Percentiles rank a stretch among this genome's conserved stretches.
Evolutionary conservation across 768 basidiomycete genomes (phyloP).

Genomic region (Psilocybe cyanescens): DNA sequence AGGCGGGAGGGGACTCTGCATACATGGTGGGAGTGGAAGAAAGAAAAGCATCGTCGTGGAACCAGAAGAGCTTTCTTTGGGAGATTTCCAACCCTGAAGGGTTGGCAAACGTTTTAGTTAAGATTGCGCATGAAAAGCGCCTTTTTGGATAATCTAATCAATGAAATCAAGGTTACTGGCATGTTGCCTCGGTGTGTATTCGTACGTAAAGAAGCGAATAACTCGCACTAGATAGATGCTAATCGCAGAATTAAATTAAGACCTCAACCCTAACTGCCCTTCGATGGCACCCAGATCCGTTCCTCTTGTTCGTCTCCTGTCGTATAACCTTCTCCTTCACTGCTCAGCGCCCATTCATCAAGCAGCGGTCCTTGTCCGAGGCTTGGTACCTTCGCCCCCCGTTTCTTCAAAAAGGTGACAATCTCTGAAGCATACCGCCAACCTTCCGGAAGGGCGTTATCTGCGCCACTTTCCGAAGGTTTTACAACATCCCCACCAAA

Average conservation of each 20-base stretch:
- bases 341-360: constrained; percentile 77
- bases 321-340: constrained; percentile 55
- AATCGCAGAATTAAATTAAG: neutral
- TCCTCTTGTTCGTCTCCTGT: constrained; percentile 35
- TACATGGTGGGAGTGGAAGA: constrained; percentile 4
- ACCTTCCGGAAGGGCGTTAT: constrained; percentile 37
- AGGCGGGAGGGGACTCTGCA: neutral
- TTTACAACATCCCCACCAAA: constrained; percentile 48
- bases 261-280: neutral
- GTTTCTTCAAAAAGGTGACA: constrained; percentile 63
- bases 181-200: constrained; percentile 13
- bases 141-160: constrained; percentile 16
- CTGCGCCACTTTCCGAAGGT: constrained; percentile 40
- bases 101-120: constrained; percentile 6
- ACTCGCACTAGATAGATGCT: neutral
- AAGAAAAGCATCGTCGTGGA: constrained; percentile 12
- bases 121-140: constrained; percentile 11
- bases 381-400: constrained; percentile 75
- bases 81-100: constrained; percentile 12
- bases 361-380: constrained; percentile 46
- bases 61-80: constrained; percentile 6
- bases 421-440: constrained; percentile 77
- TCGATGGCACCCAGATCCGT: constrained; percentile 6
- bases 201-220: constrained; percentile 1
- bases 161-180: constrained; percentile 11